Percentiles rank a stretch among this genome's conserved stretches.
These are phyloP conservation scores for Eimeria brunetti DNA, from an alignment of 169 alveolate species.

Conservation along the genomic window DNA sequence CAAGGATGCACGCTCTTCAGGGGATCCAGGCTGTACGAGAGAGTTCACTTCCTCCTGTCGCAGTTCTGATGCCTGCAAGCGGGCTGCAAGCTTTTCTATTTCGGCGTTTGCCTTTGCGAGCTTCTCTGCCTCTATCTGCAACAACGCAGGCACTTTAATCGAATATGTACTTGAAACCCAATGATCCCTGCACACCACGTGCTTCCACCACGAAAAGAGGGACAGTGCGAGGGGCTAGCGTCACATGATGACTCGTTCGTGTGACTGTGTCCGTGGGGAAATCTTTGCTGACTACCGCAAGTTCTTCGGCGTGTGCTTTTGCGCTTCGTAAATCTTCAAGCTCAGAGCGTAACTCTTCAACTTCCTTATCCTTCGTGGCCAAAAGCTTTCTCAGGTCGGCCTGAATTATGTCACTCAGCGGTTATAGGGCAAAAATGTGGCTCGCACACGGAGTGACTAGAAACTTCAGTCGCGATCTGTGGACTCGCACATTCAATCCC, in stretches of 20 bases:
- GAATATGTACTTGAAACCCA: not conserved
- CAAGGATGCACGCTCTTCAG: constrained; percentile 14
- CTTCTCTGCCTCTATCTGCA: constrained; percentile 20
- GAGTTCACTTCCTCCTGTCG: not conserved
- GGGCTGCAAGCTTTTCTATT: not conserved
- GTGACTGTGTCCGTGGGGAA: not conserved
- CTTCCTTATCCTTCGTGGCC: constrained; percentile 36
- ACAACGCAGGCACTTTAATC: not conserved
- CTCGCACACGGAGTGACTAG: not conserved
- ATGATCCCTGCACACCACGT: not conserved
- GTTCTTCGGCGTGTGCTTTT: constrained; percentile 12
- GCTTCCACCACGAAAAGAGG: not conserved
- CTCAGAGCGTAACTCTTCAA: constrained; percentile 15
- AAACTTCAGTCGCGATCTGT: not conserved
- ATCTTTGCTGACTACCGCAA: constrained; percentile 24
- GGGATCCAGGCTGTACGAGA: not conserved
- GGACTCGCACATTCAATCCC: not conserved
- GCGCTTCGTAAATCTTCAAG: not conserved
- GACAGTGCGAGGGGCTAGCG: not conserved
- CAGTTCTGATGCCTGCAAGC: not conserved
- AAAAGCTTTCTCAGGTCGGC: constrained; percentile 42
- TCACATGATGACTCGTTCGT: not conserved
- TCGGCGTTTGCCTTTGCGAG: not conserved
- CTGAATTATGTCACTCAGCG: constrained; percentile 8
- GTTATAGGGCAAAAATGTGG: not conserved